phyloP scores from a whole-genome alignment of 2,329 filamentous ascomycete species.

The Fusarium pininemorale region DNA sequence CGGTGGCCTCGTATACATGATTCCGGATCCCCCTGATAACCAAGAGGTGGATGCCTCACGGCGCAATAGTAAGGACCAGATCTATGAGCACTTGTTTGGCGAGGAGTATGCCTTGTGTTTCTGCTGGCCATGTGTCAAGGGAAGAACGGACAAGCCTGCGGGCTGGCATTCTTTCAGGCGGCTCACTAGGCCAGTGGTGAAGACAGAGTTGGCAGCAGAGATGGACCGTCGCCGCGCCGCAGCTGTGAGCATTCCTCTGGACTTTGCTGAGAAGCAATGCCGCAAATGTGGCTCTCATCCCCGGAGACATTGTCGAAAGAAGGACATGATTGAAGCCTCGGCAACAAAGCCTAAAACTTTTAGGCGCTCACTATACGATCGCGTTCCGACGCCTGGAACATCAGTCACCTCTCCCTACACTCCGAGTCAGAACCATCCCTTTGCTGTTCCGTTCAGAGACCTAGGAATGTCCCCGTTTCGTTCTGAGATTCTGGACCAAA shows the following conservation, averaged over 20 bases:
- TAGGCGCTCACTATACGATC: not conserved
- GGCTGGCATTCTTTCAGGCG: not conserved
- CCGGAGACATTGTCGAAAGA: conserved; percentile 13
- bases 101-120: conserved; percentile 24
- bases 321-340: not conserved
- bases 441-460: not conserved
- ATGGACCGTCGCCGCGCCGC: not conserved
- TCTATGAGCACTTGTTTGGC: conserved; percentile 18
- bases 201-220: conserved; percentile 2
- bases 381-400: not conserved
- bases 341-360: not conserved
- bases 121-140: conserved; percentile 33
- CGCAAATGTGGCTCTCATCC: conserved; percentile 27
- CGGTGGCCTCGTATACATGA: conserved; percentile 9
- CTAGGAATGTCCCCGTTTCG: not conserved
- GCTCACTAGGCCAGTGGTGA: not conserved
- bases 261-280: conserved; percentile 20
- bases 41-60: not conserved
- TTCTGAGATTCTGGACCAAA: not conserved
- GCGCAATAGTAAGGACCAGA: not conserved
- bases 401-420: not conserved
- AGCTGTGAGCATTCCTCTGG: conserved; percentile 10
- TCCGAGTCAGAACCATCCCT: not conserved
- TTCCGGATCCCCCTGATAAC: conserved; percentile 4
- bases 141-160: not conserved